A percentile compares a stretch with the other conserved stretches of the same genome.
These are phyloP conservation scores for Aleurites moluccanus DNA, from an alignment of 441 rosid genomes.

Conservation along the genomic window DNA sequence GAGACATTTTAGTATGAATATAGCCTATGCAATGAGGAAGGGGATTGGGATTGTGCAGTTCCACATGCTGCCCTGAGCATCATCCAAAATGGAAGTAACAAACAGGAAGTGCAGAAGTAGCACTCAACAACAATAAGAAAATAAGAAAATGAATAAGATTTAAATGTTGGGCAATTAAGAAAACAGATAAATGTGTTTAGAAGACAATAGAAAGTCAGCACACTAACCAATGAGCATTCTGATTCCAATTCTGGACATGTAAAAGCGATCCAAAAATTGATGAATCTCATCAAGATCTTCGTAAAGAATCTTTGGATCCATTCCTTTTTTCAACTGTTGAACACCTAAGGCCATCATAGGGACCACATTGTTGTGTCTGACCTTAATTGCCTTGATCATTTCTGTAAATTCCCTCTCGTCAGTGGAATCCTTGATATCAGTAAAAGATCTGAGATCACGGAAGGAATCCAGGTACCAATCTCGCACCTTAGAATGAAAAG, in stretches of 20 bases:
- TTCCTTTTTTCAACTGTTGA: conserved; percentile 86
- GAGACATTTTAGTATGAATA: conserved; percentile 95
- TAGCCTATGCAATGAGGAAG: conserved; percentile 79
- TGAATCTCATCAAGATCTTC: conserved; percentile 87
- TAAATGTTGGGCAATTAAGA: not conserved
- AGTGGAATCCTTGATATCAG: conserved; percentile 61
- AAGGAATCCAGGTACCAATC: conserved; percentile 98
- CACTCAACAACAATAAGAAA: conserved; percentile 13
- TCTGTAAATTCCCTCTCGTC: conserved; percentile 83
- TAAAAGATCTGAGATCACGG: conserved; percentile 81
- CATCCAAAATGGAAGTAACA: conserved; percentile 23
- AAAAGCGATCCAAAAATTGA: conserved; percentile 91
- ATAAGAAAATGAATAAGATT: not conserved
- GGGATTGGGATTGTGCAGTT: conserved; percentile 92
- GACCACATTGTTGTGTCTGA: conserved; percentile 95
- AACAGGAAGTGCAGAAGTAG: conserved; percentile 16
- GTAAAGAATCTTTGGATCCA: conserved; percentile 44
- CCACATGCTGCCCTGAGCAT: conserved; percentile 93
- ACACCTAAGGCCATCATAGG: conserved; percentile 97
- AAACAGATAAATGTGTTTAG: not conserved
- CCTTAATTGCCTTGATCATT: conserved; percentile 94
- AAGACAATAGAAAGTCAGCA: conserved; percentile 1
- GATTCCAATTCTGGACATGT: conserved; percentile 95
- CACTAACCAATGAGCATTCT: conserved; percentile 93
- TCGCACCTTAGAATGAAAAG: conserved; percentile 58